These are phyloP conservation scores for Cladophialophora carrionii DNA, from an alignment of 2,329 filamentous ascomycete genomes.

Conservation along the genomic window DNA sequence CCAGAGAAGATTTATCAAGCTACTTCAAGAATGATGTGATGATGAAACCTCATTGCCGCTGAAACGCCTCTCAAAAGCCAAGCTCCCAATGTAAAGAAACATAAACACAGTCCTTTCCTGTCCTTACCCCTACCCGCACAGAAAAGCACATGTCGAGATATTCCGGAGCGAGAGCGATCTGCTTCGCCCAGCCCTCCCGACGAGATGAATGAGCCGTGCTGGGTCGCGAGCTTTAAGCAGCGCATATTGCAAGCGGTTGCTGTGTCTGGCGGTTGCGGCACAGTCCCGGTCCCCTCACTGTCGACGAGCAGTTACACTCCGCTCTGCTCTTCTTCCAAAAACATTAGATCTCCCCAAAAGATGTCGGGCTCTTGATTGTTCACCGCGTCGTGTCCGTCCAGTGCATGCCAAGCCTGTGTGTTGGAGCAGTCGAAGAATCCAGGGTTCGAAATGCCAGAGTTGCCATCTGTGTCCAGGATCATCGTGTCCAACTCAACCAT, in stretches of 20 bases:
- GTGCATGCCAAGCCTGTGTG: not conserved
- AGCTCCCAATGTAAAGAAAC: not conserved
- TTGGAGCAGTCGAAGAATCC: conserved; percentile 8
- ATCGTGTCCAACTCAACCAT: not conserved
- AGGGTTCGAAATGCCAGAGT: not conserved
- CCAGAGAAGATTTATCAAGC: not conserved
- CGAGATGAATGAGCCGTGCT: not conserved
- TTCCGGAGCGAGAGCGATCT: not conserved
- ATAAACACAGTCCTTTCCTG: not conserved
- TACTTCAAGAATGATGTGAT: not conserved
- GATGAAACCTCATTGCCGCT: not conserved
- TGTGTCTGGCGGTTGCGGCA: not conserved
- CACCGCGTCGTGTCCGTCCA: not conserved
- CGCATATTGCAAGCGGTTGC: not conserved
- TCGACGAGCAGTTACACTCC: not conserved
- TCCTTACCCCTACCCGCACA: not conserved
- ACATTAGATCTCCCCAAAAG: not conserved
- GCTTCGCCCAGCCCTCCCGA: no score
- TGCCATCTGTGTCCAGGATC: not conserved
- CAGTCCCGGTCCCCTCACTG: not conserved
- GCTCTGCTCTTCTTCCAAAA: not conserved
- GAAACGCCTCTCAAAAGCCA: not conserved
- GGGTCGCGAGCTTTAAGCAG: not conserved
- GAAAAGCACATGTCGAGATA: not conserved
- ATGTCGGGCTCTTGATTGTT: not conserved